Percentiles rank a stretch among this genome's conserved stretches.
These are phyloP conservation scores for Colletotrichum eremochloae DNA, from an alignment of 2,329 filamentous ascomycete species.

Conservation along the genomic window DNA sequence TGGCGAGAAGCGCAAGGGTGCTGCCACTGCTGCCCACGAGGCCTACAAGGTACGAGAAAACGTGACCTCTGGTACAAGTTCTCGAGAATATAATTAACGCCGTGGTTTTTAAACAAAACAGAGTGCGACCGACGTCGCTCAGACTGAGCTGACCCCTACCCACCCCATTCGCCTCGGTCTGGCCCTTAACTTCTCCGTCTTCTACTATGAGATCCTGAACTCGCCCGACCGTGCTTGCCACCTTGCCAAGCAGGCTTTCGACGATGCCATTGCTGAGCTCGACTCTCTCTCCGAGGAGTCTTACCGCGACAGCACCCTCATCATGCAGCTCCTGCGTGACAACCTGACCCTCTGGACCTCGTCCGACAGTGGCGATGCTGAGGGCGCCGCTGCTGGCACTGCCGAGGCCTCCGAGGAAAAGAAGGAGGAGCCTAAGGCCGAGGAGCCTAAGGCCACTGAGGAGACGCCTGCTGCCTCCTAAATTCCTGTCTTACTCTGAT, in stretches of 20 bases:
- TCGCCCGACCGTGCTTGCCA: conserved; percentile 98
- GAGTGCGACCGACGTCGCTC: conserved; percentile 98
- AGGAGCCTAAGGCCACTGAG: conserved; percentile 53
- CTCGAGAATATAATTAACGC: conserved; percentile 7
- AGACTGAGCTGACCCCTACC: conserved; percentile 96
- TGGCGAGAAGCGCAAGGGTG: conserved; percentile 91
- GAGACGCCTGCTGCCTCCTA: conserved; percentile 66
- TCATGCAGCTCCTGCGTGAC: conserved; percentile 99
- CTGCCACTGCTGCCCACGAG: conserved; percentile 89
- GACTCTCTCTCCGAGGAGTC: conserved; percentile 98
- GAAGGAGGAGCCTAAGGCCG: conserved; percentile 66
- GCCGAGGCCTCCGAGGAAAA: conserved; percentile 73
- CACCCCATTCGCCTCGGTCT: conserved; percentile 98
- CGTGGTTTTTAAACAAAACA: conserved; percentile 52
- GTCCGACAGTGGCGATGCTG: conserved; percentile 86
- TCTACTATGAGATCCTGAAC: conserved; percentile 99
- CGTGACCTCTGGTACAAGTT: neutral
- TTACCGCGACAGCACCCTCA: conserved; percentile 98
- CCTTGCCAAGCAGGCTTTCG: conserved; percentile 98
- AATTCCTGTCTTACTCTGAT: conserved; percentile 54
- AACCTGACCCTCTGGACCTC: conserved; percentile 99
- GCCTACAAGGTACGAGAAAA: conserved; percentile 87
- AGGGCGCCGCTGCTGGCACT: conserved; percentile 71
- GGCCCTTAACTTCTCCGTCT: conserved; percentile 98
- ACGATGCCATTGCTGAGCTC: conserved; percentile 98